These are phyloP conservation scores for Urtica urens DNA, from an alignment of 306 rosid species.

Conservation along the genomic window DNA sequence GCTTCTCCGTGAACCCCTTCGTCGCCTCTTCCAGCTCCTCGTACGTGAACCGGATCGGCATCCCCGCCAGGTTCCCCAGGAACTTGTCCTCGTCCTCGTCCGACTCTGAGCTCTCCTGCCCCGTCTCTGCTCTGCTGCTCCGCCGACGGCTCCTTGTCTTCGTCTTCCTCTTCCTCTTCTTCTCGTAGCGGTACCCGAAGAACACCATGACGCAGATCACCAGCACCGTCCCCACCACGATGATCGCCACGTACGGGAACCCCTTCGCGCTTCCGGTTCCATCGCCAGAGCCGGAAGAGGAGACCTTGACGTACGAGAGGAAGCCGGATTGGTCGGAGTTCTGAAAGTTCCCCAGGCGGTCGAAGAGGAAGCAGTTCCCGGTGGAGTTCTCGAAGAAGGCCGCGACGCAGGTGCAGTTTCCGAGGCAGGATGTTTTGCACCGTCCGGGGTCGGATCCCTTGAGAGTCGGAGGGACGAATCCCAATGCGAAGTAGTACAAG, in stretches of 20 bases:
- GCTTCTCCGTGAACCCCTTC: constrained; percentile 62
- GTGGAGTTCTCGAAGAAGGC: constrained; percentile 66
- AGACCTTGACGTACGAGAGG: constrained; percentile 60
- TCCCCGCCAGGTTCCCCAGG: constrained; percentile 56
- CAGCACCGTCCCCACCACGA: constrained; percentile 34
- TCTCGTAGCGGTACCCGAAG: constrained; percentile 35
- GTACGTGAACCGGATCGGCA: constrained; percentile 69
- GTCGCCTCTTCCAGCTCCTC: constrained; percentile 66
- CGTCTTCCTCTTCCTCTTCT: constrained; percentile 26
- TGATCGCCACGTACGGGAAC: constrained; percentile 38
- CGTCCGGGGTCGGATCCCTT: constrained; percentile 37
- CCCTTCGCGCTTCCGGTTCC: constrained; percentile 22
- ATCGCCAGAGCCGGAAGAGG: constrained; percentile 17
- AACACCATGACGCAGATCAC: constrained; percentile 36
- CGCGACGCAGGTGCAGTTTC: constrained; percentile 70
- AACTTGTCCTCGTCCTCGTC: constrained; percentile 87
- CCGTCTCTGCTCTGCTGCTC: constrained; percentile 40
- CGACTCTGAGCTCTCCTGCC: constrained; percentile 54
- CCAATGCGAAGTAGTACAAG: constrained; percentile 57
- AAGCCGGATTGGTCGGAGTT: constrained; percentile 36
- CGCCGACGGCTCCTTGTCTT: too few relatives aligned
- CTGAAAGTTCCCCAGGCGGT: constrained; percentile 66
- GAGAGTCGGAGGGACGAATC: constrained; percentile 41
- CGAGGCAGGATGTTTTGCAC: constrained; percentile 49
- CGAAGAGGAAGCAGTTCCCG: constrained; percentile 57